Evolutionary conservation across 768 basidiomycete species (phyloP), one percentile per base, ranked within the genome.

Genomic region (Dioszegia hungarica): DNA sequence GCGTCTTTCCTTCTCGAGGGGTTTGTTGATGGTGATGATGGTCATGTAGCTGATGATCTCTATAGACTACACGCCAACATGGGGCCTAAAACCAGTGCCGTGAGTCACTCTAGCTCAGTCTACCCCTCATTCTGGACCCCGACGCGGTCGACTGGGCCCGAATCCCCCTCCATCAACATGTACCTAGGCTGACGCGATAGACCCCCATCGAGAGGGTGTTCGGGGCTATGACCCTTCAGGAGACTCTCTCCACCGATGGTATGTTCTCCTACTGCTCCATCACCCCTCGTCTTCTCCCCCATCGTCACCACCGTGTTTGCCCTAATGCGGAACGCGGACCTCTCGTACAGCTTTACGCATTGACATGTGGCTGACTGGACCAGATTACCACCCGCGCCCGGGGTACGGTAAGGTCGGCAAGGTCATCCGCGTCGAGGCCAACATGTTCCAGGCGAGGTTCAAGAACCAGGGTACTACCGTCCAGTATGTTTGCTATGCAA

Each of bases 361-460:
- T 14, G 36, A 20, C 28, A 17, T 4, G 12, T 17, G 41, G 49
- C 57, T 58, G 41, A 58, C 37, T 34, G n/a, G 29, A 53, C 19
- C 41, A 61, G 59, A 61, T 8, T 61, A 61, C 38, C 51, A 54
- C 27, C 54, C 54, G 14, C 54, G 59, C 34, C 59, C 56, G 2
- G 71, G 57, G 53, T 61, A 63, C 51, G 71, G 71, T 12, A 62
- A 48, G 11, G 59, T 61, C 34, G 71, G 71, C 6, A 61, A 59
- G 38, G 20, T 56, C 14, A 70, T 70, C 54, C 33, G 43, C 5
- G 68, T 73, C 29, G 15, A 43, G 12, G 68, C 71, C 31, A 73
- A 73, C 53, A 73, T 73, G 71, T 73, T 49, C 54, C 46, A 57
- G 33, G 51, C 64, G n/a, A 52, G 65, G 22, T 70, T 73, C 62